Percentiles rank a stretch among this genome's conserved stretches.
Conservation (phyloP, 2,329 filamentous ascomycete genomes). For the Seiridium unicorne region DNA sequence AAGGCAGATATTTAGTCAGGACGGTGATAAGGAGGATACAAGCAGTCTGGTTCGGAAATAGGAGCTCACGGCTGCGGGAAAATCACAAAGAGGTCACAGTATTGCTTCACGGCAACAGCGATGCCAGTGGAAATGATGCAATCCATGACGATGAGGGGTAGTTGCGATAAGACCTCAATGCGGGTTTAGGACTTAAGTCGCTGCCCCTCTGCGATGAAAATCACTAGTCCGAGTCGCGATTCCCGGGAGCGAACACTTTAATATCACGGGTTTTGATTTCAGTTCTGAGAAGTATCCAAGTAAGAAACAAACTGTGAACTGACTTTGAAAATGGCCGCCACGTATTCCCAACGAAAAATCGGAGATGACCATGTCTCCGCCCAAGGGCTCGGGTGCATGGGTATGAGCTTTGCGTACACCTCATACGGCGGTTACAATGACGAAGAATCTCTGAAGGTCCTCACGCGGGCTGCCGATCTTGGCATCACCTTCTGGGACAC, state of each 20-base stretch:
- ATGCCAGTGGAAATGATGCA: not conserved
- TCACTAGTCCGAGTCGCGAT: too few relatives aligned
- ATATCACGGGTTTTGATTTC: not conserved
- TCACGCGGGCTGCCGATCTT: slow-evolving; percentile 22
- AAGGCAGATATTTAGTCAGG: too few relatives aligned
- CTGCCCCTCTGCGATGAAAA: not conserved
- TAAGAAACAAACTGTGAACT: not conserved
- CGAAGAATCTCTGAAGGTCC: slow-evolving; percentile 21
- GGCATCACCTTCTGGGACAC: slow-evolving; percentile 28
- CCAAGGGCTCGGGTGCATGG: slow-evolving; percentile 48
- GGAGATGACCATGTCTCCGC: slow-evolving; percentile 38
- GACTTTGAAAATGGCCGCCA: slow-evolving; percentile 17
- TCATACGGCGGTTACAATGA: slow-evolving; percentile 25
- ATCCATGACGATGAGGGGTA: not conserved
- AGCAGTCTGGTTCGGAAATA: too few relatives aligned
- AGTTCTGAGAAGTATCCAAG: too few relatives aligned
- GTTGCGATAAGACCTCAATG: not conserved
- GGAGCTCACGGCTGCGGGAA: too few relatives aligned
- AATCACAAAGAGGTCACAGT: too few relatives aligned
- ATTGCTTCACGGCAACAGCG: too few relatives aligned
- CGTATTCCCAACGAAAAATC: slow-evolving; percentile 37
- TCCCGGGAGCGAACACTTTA: too few relatives aligned
- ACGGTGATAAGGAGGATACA: too few relatives aligned
- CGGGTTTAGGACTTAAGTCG: not conserved
- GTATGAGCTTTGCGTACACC: slow-evolving; percentile 30